phyloP scores from a whole-genome alignment of 2,329 filamentous ascomycete species.

The Ophiostoma quercus region DNA sequence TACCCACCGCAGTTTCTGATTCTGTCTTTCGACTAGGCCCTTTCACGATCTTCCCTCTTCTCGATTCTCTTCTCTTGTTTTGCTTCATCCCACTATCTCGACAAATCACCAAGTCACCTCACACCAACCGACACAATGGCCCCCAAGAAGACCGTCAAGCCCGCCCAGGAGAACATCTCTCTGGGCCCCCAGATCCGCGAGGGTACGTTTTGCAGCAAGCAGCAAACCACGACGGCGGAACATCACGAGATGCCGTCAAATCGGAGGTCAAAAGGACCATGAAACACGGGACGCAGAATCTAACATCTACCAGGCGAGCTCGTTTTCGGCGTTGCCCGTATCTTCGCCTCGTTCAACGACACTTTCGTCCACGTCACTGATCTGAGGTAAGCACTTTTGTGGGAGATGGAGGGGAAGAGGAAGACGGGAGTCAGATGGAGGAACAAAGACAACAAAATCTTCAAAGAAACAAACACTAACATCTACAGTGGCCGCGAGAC shows the following conservation, averaged over 20 bases:
- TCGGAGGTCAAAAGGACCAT: not conserved
- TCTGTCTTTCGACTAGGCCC: slow-evolving; percentile 17
- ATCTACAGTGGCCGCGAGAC: slow-evolving; percentile 88
- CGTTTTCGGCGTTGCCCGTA: slow-evolving; percentile 96
- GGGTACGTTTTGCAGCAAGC: slow-evolving; percentile 53
- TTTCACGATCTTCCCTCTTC: slow-evolving; percentile 12
- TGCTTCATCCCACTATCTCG: slow-evolving; percentile 20
- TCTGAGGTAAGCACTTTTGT: slow-evolving; percentile 65
- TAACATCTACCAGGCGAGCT: slow-evolving; percentile 66
- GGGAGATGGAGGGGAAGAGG: slow-evolving; percentile 9
- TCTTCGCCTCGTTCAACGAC: slow-evolving; percentile 93
- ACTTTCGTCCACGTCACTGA: slow-evolving; percentile 99
- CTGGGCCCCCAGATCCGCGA: slow-evolving; percentile 95
- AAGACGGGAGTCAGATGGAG: not conserved
- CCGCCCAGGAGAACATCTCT: slow-evolving; percentile 95
- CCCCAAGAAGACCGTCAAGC: slow-evolving; percentile 83
- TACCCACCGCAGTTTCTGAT: not conserved
- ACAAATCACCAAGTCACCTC: slow-evolving; percentile 31
- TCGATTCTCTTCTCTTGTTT: slow-evolving; percentile 6
- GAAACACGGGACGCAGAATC: not conserved
- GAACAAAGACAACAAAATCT: not conserved
- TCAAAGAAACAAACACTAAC: slow-evolving; percentile 13
- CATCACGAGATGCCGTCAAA: not conserved
- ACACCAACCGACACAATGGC: slow-evolving; percentile 64
- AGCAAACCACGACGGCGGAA: not conserved